Conservation (phyloP, 768 basidiomycete genomes). For the Paxillus rubicundulus region DNA sequence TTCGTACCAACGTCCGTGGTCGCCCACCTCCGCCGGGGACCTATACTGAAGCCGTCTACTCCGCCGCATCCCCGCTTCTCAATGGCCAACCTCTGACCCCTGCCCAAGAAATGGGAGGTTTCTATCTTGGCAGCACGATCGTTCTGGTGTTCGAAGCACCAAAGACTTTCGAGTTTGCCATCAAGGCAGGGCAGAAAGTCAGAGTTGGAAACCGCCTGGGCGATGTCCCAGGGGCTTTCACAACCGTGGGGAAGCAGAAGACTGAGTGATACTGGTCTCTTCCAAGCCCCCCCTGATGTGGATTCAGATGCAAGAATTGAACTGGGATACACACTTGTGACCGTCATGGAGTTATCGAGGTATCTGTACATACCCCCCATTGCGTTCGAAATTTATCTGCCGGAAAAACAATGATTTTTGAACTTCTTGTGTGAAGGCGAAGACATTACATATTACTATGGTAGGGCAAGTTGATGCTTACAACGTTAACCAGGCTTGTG, state of each 20-base stretch:
- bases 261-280: constrained; percentile 17
- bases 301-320: no score
- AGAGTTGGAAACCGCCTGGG: constrained; percentile 85
- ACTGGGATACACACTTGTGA: background rate
- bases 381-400: constrained; percentile 3
- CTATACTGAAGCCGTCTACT: constrained; percentile 90
- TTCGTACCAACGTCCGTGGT: constrained; percentile 86
- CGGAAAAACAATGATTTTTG: background rate
- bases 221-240: constrained; percentile 35
- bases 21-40: constrained; percentile 75
- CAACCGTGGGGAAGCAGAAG: constrained; percentile 34
- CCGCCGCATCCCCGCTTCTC: constrained; percentile 76
- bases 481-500: no score
- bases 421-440: background rate
- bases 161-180: constrained; percentile 69
- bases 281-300: background rate
- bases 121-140: constrained; percentile 92
- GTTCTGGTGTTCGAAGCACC: constrained; percentile 98
- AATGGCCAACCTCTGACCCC: constrained; percentile 83
- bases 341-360: constrained; percentile 8
- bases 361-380: constrained; percentile 17
- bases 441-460: no score
- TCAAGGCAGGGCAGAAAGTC: constrained; percentile 79
- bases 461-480: no score
- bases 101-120: constrained; percentile 97